These are phyloP conservation scores for Eucalyptus grandis DNA, from an alignment of 345 rosid genomes.

Conservation along the genomic window DNA sequence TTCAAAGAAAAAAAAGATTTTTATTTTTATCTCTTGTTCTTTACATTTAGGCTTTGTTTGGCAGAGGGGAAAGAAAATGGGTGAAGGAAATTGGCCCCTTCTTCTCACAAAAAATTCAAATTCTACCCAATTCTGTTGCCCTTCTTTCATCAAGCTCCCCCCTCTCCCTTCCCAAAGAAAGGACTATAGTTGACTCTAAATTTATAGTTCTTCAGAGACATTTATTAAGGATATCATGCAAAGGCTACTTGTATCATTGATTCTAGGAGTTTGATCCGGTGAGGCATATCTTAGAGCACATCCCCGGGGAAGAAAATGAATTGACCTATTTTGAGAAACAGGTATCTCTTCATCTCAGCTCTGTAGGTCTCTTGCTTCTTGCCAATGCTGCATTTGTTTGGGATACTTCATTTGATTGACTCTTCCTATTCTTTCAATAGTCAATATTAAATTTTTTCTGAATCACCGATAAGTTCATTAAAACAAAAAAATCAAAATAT, in stretches of 20 bases:
- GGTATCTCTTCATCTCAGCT: slow-evolving; percentile 24
- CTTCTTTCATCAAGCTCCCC: neutral
- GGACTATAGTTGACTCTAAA: neutral
- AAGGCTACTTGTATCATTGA: neutral
- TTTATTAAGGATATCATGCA: neutral
- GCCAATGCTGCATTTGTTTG: neutral
- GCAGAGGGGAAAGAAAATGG: neutral
- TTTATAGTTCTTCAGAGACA: neutral
- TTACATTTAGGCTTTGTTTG: neutral
- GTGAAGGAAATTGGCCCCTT: neutral
- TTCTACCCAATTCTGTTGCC: neutral
- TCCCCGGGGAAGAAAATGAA: slow-evolving; percentile 62
- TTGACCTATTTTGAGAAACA: slow-evolving; percentile 73
- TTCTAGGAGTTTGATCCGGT: slow-evolving; percentile 90
- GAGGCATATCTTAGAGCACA: slow-evolving; percentile 64
- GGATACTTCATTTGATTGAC: neutral
- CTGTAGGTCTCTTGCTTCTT: neutral
- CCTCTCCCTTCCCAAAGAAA: neutral
- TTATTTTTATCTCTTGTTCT: neutral
- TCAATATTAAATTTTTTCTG: neutral
- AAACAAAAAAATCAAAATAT: neutral
- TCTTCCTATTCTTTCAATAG: neutral
- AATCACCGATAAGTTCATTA: neutral
- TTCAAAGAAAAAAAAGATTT: neutral
- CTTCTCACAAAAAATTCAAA: neutral